Base-by-base conservation (phyloP, 805 yeast genomes). In the Yamadazyma nakazawae region DNA sequence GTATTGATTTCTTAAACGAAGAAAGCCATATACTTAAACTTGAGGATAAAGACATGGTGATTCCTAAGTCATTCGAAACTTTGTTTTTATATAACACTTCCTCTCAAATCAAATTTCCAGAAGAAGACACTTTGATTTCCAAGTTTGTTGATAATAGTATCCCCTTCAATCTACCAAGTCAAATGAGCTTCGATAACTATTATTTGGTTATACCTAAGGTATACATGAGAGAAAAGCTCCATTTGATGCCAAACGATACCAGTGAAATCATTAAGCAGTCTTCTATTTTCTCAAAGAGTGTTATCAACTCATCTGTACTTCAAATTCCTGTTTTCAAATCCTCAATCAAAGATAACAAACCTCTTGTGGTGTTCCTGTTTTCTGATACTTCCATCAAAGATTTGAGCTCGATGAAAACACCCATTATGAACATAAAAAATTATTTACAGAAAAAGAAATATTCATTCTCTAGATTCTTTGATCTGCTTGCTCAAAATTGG, bases 401-500 rank as follows among this genome's bases (percentile, higher is more conserved):
- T 2, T 51, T 48, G 25, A 30, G 37, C 14, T 14, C 16, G 6
- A 13, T 25, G 24, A 45, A 46, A 34, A 52, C 51, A 18, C 54
- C 63, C 5, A 56, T 61, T 5, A 52, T 59, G 52, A 61, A 51
- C 30, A 45, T 60, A 28, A 57, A 54, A 32, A 57, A 58, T 30
- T 61, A 60, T 43, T 47, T 63, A 12, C 19, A 14, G 4, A 46
- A 39, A 10, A 18, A 40, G 17, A 50, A 46, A 16, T 26, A 37
- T 31, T 37, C 53, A 5, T 58, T 71, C 32, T 72, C 59, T 10
- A 45, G 45, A 10, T 67, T 73, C 42, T 74, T 76, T 54, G 79
- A 76, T 49, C 48, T 53, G 1, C 63, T 77, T 54, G 75, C 79
- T 0, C 53, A 55, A 21, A 59, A 57, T 11, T 77, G 80, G 81